phyloP scores from a whole-genome alignment of 345 rosid genomes.

The Eucalyptus guilfoylei region DNA sequence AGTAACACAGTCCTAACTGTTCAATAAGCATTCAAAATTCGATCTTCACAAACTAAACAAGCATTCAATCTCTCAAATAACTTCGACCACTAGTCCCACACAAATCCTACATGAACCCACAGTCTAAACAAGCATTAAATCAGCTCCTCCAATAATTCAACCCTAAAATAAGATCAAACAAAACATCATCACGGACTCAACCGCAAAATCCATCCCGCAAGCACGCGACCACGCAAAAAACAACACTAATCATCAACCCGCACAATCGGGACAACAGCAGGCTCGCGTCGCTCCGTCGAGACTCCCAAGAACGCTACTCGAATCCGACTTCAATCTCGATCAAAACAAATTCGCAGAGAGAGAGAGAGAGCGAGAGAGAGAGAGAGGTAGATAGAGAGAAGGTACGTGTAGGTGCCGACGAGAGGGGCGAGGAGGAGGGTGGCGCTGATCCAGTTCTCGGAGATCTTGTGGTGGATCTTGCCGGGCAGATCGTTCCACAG shows the following conservation, averaged over 20 bases:
- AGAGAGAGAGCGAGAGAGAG: not conserved
- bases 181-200: not conserved
- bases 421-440: conserved; percentile 55
- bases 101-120: not conserved
- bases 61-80: not conserved
- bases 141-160: not conserved
- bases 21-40: not conserved
- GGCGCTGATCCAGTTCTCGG: conserved; percentile 83
- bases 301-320: not conserved
- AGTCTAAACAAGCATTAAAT: not conserved
- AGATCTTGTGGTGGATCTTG: conserved; percentile 76
- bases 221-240: not conserved
- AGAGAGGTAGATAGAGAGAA: not conserved
- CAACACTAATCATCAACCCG: not conserved
- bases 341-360: not conserved
- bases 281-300: not conserved
- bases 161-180: not conserved
- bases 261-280: not conserved
- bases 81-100: not conserved
- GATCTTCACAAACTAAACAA: not conserved
- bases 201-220: not conserved
- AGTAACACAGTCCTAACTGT: not conserved
- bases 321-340: not conserved
- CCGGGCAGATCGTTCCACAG: conserved; percentile 62
- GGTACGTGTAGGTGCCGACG: conserved; percentile 53